Base-by-base conservation (phyloP, 2,329 filamentous ascomycete species). In the Monosporascus sp. region DNA sequence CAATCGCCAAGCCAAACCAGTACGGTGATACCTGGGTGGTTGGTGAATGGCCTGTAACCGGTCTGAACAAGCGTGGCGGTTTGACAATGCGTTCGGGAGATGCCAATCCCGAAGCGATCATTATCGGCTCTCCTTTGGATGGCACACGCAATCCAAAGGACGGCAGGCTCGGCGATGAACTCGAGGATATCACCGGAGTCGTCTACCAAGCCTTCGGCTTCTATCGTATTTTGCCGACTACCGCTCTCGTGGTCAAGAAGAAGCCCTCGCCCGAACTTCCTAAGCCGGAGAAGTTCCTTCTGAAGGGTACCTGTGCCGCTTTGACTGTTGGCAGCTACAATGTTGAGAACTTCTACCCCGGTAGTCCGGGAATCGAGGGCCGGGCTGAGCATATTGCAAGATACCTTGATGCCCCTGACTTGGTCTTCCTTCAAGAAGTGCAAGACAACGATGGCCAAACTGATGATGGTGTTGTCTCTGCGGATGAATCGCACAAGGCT, bases 21-120 rank as follows among this genome's bases (percentile, higher is more conserved):
- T 88, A 77, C 62, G 84, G 85, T 24, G 86, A 90, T 60, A 83
- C 83, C 4, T 89, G 85, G 84, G 79, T 89, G 5, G 72, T 80
- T 18, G 86, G 86, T 3, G 74, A 82, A 58, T 89, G 84, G 83
- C 74, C 73, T 15, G 76, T 78, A 5, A 83, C 84, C 2, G 84
- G 86, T 1, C 66, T 76, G 55, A 89, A 89, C 64, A 68, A 67
- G 5, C 79, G 85, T 15, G 83, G 82, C 18, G 85, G 86, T 7
- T 60, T 90, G 55, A 89, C 86, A 1, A 79, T 86, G 66, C 77
- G 77, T 6, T 72, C 78, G 38, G 73, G 73, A 27, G 85, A 89
- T 64, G 81, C 80, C 42, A 89, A 89, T 62, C 86, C 86, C 0
- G 86, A 90, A 68, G 75, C 82, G 46, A 84, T 90, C 59, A 69